Conservation (phyloP, 2,329 filamentous ascomycete genomes). For the Neopestalotiopsis sp. region DNA sequence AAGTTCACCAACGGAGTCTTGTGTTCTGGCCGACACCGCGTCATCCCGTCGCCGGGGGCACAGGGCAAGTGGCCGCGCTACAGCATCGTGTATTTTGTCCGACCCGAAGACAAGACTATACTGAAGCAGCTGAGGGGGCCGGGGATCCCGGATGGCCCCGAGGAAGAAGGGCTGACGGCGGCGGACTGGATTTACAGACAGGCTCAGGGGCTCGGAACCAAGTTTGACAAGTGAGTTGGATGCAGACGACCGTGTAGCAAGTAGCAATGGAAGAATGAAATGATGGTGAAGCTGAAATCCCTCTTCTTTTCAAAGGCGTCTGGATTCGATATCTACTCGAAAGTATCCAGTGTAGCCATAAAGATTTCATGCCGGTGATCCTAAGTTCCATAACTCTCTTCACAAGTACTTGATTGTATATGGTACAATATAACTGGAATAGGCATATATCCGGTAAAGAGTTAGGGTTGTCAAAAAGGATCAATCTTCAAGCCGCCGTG, state of each 20-base stretch:
- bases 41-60: conserved; percentile 37
- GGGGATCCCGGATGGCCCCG: conserved; percentile 28
- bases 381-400: no score
- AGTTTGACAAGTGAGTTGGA: conserved; percentile 19
- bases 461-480: no score
- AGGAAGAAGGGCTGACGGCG: conserved; percentile 33
- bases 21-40: conserved; percentile 42
- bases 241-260: no score
- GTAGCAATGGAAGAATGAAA: neutral
- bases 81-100: conserved; percentile 43
- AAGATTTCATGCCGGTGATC: neutral
- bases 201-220: conserved; percentile 27
- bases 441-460: no score
- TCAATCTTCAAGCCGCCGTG: no score
- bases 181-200: conserved; percentile 35
- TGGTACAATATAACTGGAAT: no score
- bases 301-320: neutral
- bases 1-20: conserved; percentile 39
- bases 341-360: neutral
- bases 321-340: neutral
- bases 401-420: no score
- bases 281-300: neutral
- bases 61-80: conserved; percentile 39
- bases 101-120: conserved; percentile 37
- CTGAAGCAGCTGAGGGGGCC: conserved; percentile 33